Base-by-base conservation (phyloP, 352 stramenopile genomes). In the Globisporangium nodosum region DNA sequence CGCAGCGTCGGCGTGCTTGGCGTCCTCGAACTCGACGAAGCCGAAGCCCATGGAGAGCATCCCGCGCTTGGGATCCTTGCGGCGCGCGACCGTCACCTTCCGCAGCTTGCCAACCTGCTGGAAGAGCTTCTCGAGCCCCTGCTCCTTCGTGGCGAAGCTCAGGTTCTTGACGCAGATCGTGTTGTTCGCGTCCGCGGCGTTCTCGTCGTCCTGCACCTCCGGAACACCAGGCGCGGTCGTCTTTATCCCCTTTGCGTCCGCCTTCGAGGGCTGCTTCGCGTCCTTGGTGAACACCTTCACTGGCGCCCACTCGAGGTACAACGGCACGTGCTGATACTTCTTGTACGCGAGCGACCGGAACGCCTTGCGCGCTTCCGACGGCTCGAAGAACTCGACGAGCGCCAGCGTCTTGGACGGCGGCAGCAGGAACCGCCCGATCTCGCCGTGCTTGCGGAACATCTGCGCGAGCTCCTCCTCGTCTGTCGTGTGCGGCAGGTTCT, bases 101-200 rank as follows among this genome's bases (percentile, higher is more conserved):
- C 82, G 76, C 46, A 98, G 57, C 48, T 74, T 81, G 56, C 87
- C 85, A 56, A 84, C 78, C 53, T 71, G 78, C 69, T 69, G 59
- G 59, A 84, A 90, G 52, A 94, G 69, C 47, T 81, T 80, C 58
- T 88, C 68, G 15, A 99, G 73, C 6, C 64, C 58, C 45, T 84
- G 68, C 64, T 99, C 95, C 11, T 82, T 94, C 21, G 97, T 99
- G 7, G 67, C 66, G 68, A 99, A 99, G 68, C 97, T 98, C n/a
- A 99, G 77, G 70, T 99, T 99, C 76, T 99, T 99, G 18, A 99
- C 91, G 60, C 97, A 99, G 49, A 99, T 74, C 47, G 86, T 98
- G 67, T 90, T 87, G 57, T 75, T 79, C 21, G 76, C 71, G 48
- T 92, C 83, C 27, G 72, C 66, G 55, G 69, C 78, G 35, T 88